Conservation (phyloP, 2,329 filamentous ascomycete genomes). For the Cladophialophora immunda region DNA sequence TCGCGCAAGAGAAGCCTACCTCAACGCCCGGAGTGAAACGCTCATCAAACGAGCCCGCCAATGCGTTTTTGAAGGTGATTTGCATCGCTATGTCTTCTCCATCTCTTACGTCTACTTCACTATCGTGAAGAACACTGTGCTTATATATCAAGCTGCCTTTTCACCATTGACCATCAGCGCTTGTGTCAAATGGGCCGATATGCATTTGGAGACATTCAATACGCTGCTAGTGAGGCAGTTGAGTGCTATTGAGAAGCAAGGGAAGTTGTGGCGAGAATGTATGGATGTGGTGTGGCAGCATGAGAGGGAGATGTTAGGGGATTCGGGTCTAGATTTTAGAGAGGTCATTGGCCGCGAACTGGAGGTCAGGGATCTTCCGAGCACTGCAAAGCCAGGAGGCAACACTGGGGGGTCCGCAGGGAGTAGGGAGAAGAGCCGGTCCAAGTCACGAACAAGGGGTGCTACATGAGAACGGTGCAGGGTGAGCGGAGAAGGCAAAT, state of each 20-base stretch:
- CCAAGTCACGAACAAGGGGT: constrained; percentile 29
- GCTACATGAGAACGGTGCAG: constrained; percentile 10
- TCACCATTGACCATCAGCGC: constrained; percentile 87
- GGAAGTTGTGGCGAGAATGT: constrained; percentile 81
- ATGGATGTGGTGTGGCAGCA: constrained; percentile 83
- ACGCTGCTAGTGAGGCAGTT: constrained; percentile 81
- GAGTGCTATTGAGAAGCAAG: constrained; percentile 81
- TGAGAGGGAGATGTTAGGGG: constrained; percentile 74
- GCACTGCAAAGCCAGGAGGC: not conserved
- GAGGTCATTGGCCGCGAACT: constrained; percentile 75
- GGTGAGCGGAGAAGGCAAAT: constrained; percentile 36
- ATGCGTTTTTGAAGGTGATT: constrained; percentile 93
- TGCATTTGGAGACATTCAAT: constrained; percentile 92
- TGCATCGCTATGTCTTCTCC: constrained; percentile 93
- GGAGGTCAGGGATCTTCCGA: constrained; percentile 32
- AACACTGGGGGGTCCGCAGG: constrained; percentile 8
- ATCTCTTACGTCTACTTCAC: constrained; percentile 96
- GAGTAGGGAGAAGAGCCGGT: constrained; percentile 20
- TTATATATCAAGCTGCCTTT: constrained; percentile 87
- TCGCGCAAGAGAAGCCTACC: constrained; percentile 83
- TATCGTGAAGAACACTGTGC: constrained; percentile 90
- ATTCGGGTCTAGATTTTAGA: constrained; percentile 89
- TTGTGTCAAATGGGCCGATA: constrained; percentile 98
- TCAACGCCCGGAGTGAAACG: constrained; percentile 77
- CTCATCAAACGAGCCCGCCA: constrained; percentile 86